These are phyloP conservation scores for Musa acuminata DNA, from an alignment of 176 grass and related monocot genomes.

Conservation along the genomic window DNA sequence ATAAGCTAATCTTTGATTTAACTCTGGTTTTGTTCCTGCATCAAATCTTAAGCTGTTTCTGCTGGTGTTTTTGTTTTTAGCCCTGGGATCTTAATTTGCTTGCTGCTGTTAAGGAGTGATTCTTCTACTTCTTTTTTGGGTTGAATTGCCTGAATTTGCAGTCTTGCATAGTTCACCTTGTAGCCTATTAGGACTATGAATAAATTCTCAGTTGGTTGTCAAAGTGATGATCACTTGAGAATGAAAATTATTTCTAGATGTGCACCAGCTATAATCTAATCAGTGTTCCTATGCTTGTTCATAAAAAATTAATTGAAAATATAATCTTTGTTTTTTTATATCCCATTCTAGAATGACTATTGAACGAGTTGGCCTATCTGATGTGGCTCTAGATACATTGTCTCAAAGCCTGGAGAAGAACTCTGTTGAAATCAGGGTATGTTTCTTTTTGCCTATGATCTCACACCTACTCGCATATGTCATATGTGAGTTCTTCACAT, in stretches of 20 bases:
- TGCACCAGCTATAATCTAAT: not conserved
- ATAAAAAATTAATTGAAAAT: not conserved
- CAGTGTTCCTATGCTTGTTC: not conserved
- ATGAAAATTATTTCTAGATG: not conserved
- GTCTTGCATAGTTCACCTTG: not conserved
- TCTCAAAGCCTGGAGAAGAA: conserved; percentile 47
- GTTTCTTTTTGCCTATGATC: conserved; percentile 25
- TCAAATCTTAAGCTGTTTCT: not conserved
- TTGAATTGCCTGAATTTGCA: not conserved
- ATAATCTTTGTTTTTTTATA: not conserved
- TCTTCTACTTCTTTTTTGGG: not conserved
- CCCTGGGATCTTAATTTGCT: not conserved
- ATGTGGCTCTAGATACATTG: conserved; percentile 56
- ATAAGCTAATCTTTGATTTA: not conserved
- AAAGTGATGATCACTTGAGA: not conserved
- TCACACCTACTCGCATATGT: not conserved
- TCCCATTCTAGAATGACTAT: conserved; percentile 55
- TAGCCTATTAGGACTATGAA: not conserved
- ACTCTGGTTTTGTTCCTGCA: not conserved
- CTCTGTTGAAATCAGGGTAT: conserved; percentile 73
- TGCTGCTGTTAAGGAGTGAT: not conserved
- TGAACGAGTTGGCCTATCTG: conserved; percentile 61
- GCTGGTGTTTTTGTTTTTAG: not conserved
- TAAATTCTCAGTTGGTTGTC: not conserved
- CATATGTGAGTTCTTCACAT: not conserved